Percentiles rank a stretch among this genome's conserved stretches.
Evolutionary conservation across 2,329 filamentous ascomycete genomes (phyloP).

Genomic region (Kalmusia sp.): DNA sequence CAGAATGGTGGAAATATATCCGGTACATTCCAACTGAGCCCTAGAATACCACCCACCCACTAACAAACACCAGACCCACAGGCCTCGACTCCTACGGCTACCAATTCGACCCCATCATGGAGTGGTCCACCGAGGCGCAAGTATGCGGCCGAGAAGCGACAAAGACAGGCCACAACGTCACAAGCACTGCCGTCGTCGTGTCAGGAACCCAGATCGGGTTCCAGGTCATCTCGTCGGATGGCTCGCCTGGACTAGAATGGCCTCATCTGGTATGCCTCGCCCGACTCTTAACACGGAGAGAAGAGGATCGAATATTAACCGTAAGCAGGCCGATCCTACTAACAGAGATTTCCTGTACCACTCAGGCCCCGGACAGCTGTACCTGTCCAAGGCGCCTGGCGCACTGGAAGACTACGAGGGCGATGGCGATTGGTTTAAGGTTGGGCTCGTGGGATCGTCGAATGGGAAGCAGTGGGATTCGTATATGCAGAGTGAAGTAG

Average conservation of each 20-base stretch:
- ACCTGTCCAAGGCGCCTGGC: conserved; percentile 28
- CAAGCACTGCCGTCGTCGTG: background rate
- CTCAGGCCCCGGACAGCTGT: conserved; percentile 17
- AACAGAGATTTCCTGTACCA: conserved; percentile 11
- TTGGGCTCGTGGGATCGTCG: conserved; percentile 11
- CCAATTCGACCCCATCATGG: background rate
- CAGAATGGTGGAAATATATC: conserved; percentile 2
- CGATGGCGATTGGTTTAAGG: conserved; percentile 30
- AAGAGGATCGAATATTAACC: background rate
- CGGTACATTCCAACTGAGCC: background rate
- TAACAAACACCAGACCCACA: background rate
- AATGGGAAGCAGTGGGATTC: conserved; percentile 6
- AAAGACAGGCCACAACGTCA: background rate
- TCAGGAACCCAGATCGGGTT: conserved; percentile 7
- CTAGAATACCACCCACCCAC: background rate
- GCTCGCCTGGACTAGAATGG: background rate
- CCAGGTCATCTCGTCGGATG: background rate
- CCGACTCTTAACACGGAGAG: too few species aligned
- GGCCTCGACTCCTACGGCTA: background rate
- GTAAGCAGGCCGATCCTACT: background rate
- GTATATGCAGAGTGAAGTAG: conserved; percentile 34
- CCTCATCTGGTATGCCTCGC: background rate
- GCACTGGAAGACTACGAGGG: conserved; percentile 19
- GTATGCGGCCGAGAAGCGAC: background rate
- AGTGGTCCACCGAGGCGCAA: background rate